Base-by-base conservation (phyloP, 2,329 filamentous ascomycete genomes). In the Stenocarpella maydis region DNA sequence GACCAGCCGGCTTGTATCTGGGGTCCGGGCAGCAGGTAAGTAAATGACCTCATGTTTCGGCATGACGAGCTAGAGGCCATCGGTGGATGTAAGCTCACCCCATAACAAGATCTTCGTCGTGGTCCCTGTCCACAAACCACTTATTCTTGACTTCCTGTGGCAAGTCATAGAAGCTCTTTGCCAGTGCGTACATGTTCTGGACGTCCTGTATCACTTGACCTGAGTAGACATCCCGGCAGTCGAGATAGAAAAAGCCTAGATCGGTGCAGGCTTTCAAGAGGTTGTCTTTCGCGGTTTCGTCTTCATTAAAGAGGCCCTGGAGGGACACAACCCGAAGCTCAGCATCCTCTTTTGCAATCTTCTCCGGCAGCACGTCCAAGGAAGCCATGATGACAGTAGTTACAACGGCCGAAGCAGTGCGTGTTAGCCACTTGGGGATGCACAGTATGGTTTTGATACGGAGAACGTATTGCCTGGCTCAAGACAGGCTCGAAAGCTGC, bases 181-280 rank as follows among this genome's bases (percentile, higher is more conserved):
- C 41, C 7, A 63, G 8, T 43, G n/a, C 6, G 28, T 63, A 63
- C 58, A 63, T 63, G 5, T 63, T 37, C n/a, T 63, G 41, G 14
- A 63, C 58, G 4, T 63, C 58, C 24, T 63, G 14, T 28, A 49
- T 37, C 31, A 63, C 58, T 1, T 9, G 41, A 8, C 58, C 58
- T 1, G 58, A 63, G 28, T 15, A 14, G 43, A 49, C 58, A 37
- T 49, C 43, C 21, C 41, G 58, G 43, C 58, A 63, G 28, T 63
- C 58, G n/a, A 63, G 58, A 26, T 63, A 63, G 28, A 63, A 63
- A 19, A 63, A 63, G 12, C 58, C 58, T 5, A 63, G 28, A 28
- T 63, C 58, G 28, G 58, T 63, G 43, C 58, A 63, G 12, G 58
- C 58, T 26, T 63, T 63, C 43, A 63, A 19, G 14, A 63, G 19